Evolutionary conservation across 106 monocot species (phyloP).

Genomic region (Acorus gramineus): DNA sequence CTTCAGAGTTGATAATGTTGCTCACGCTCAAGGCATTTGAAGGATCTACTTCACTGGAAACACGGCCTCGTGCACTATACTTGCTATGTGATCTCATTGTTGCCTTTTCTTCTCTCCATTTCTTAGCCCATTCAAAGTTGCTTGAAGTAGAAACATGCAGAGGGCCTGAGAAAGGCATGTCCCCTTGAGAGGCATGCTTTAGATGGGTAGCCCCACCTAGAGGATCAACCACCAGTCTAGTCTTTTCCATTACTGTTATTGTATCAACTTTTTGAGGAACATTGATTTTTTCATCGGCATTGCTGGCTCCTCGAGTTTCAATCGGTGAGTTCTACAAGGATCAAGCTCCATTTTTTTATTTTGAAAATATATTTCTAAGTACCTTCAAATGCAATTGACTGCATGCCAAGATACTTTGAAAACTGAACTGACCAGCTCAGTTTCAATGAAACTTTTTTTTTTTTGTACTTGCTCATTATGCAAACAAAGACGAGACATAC

Average conservation of each 20-base stretch:
- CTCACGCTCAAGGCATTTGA: slow-evolving; percentile 7
- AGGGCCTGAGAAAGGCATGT: slow-evolving; percentile 65
- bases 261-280: slow-evolving; percentile 24
- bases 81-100: slow-evolving; percentile 20
- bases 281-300: slow-evolving; percentile 19
- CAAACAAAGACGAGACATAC: slow-evolving; percentile 25
- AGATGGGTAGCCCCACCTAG: slow-evolving; percentile 15
- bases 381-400: too few relatives aligned
- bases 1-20: slow-evolving; percentile 15
- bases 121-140: slow-evolving; percentile 79
- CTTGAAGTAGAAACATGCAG: slow-evolving; percentile 60
- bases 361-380: neutral
- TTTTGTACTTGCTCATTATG: too few relatives aligned
- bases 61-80: slow-evolving; percentile 32
- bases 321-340: slow-evolving; percentile 27
- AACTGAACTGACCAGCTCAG: too few relatives aligned
- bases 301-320: slow-evolving; percentile 17
- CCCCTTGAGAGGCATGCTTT: slow-evolving; percentile 25
- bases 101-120: slow-evolving; percentile 29
- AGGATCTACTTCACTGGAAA: slow-evolving; percentile 12
- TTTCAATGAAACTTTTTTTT: too few relatives aligned
- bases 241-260: slow-evolving; percentile 34
- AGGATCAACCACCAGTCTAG: slow-evolving; percentile 33
- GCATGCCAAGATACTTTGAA: too few relatives aligned
- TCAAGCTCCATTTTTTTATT: neutral